Conservation (phyloP, 768 basidiomycete genomes). For the Boletus speciosus region DNA sequence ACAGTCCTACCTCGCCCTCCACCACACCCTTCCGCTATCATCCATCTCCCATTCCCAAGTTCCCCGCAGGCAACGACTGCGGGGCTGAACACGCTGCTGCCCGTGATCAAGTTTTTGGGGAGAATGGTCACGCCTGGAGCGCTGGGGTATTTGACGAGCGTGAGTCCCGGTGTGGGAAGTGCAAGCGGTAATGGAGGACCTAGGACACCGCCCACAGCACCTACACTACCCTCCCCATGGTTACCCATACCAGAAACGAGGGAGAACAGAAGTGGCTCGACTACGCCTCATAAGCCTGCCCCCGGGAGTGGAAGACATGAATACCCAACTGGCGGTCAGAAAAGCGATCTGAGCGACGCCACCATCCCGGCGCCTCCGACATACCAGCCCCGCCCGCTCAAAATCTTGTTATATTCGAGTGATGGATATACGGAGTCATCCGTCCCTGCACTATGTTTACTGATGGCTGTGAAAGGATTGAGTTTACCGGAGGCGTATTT, state of each 20-base stretch:
- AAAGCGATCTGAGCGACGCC: slow-evolving; percentile 11
- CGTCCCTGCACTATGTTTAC: slow-evolving; percentile 77
- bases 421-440: slow-evolving; percentile 95
- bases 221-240: slow-evolving; percentile 15
- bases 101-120: slow-evolving; percentile 67
- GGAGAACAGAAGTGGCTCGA: slow-evolving; percentile 19
- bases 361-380: slow-evolving; percentile 15
- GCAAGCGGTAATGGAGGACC: slow-evolving; percentile 2
- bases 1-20: slow-evolving; percentile 58
- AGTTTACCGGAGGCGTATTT: slow-evolving; percentile 88
- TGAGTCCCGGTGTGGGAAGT: neutral
- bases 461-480: slow-evolving; percentile 73
- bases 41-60: slow-evolving; percentile 75
- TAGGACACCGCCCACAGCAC: slow-evolving; percentile 8
- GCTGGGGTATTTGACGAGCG: slow-evolving; percentile 16
- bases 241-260: slow-evolving; percentile 15
- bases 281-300: slow-evolving; percentile 9
- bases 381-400: slow-evolving; percentile 57
- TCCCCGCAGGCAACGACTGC: slow-evolving; percentile 52
- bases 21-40: slow-evolving; percentile 65
- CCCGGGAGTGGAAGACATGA: slow-evolving; percentile 6
- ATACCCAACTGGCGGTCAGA: slow-evolving; percentile 14
- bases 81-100: slow-evolving; percentile 56
- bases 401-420: slow-evolving; percentile 75
- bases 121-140: slow-evolving; percentile 51